Percentiles rank a stretch among this genome's conserved stretches.
These are phyloP conservation scores for Solanum lycopersicoides DNA, from an alignment of 257 asterid genomes.

Conservation along the genomic window DNA sequence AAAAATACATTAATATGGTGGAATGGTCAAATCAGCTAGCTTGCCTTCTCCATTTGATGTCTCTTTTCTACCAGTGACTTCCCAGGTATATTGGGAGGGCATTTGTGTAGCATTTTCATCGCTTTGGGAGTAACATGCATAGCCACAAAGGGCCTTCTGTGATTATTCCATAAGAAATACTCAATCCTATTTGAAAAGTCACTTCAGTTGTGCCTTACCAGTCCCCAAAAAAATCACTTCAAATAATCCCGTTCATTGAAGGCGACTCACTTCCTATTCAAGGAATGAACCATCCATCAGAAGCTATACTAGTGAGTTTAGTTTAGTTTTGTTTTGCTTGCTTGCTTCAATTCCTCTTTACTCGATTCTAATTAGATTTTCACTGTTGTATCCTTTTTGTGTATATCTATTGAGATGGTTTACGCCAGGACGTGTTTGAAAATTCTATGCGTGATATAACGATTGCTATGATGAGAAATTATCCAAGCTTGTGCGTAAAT, in stretches of 20 bases:
- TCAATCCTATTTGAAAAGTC: background rate
- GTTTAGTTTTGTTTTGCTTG: background rate
- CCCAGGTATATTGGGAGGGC: background rate
- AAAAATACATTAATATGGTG: background rate
- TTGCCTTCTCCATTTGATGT: background rate
- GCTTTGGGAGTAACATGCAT: background rate
- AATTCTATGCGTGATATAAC: background rate
- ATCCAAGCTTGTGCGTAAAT: no score
- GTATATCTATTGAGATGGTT: no score
- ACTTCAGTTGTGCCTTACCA: background rate
- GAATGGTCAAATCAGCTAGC: background rate
- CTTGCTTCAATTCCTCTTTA: background rate
- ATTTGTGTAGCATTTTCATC: background rate
- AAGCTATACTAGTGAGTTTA: background rate
- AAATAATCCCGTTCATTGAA: background rate
- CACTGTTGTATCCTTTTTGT: no score
- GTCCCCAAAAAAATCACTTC: background rate
- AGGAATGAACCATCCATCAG: background rate
- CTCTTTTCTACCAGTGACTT: background rate
- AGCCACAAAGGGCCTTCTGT: background rate
- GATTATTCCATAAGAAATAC: background rate
- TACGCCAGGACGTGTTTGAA: slow-evolving; percentile 20
- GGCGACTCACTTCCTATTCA: background rate
- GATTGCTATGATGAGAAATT: no score
- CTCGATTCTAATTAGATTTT: no score